Evolutionary conservation across 2,329 filamentous ascomycete genomes (phyloP).

Genomic region (Aspergillus sp.): DNA sequence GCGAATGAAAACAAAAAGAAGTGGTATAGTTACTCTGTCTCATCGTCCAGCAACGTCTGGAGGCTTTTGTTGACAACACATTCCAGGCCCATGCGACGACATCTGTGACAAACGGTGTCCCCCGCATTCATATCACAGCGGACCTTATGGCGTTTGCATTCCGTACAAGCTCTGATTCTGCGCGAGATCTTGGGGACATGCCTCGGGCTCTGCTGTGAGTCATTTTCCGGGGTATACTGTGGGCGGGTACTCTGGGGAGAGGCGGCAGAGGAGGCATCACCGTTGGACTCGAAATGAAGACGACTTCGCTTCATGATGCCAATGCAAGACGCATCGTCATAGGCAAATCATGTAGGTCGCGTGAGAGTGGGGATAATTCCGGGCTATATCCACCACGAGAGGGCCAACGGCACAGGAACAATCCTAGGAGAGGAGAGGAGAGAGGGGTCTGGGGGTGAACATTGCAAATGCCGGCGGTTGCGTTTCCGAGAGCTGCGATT

Average conservation of each 20-base stretch:
- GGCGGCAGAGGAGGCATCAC: constrained; percentile 36
- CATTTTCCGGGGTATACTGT: constrained; percentile 29
- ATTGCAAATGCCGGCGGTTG: constrained; percentile 3
- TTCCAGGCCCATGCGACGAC: constrained; percentile 51
- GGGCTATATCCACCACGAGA: not conserved
- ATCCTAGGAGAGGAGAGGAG: constrained; percentile 1
- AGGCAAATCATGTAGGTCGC: constrained; percentile 22
- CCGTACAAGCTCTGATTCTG: constrained; percentile 53
- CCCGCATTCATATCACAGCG: constrained; percentile 55
- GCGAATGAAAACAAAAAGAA: not conserved
- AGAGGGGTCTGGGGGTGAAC: constrained; percentile 5
- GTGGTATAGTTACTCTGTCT: constrained; percentile 44
- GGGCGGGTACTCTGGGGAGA: constrained; percentile 32
- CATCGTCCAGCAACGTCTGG: constrained; percentile 52
- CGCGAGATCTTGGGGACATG: constrained; percentile 47
- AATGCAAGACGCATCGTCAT: constrained; percentile 24
- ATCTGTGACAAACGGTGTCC: constrained; percentile 53
- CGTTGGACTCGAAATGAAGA: constrained; percentile 41
- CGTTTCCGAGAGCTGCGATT: constrained; percentile 7
- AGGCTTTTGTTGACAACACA: constrained; percentile 56
- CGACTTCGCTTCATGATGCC: constrained; percentile 43
- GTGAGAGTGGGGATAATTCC: not conserved
- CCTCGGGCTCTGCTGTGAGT: constrained; percentile 24
- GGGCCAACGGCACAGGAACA: not conserved
- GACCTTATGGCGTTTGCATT: constrained; percentile 58